Base-by-base conservation (phyloP, 1,284 basidiomycete genomes). In the Puccinia hordei region DNA sequence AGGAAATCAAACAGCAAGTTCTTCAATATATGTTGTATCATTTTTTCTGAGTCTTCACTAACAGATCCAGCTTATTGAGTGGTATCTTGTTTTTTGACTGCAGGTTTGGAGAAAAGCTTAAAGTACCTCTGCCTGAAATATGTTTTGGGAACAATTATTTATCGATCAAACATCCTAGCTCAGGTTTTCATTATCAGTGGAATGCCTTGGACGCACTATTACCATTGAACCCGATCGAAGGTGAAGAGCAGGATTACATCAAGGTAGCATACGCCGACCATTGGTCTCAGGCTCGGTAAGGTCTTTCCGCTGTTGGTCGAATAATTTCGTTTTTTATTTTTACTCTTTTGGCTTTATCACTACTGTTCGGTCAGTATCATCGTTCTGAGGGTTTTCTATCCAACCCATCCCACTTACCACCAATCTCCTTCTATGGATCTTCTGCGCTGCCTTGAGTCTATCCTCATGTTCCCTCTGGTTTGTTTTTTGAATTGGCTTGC, bases 181-280 rank as follows among this genome's bases (percentile, higher is more conserved):
- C 90, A 27, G 89, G 89, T 2, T 92, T 92, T 88, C 87, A 86
- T 61, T 90, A 93, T 82, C 84, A 86, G 0, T 95, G 97, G 84
- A 88, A 90, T 53, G 89, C 92, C 0, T 87, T 90, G 27, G 88
- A 90, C 15, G 93, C 94, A 2, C 87, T 99, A 53, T 87, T 87
- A 59, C 88, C 86, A 0, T 94, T 99, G 2, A 92, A 85, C 27
- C 92, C 93, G 0, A 89, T 92, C 84, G 89, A 94, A 57, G 89
- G 88, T 27, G 88, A 90, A 0, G 92, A 92, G 0, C 92, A 94
- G 82, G 95, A 94, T 0, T 92, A 91, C 0, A 94, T 99, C 82
- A 93, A 95, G 84, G 96, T 99, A 13, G 91, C 92, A 17, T 93
- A 99, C 87, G 94, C 96, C 0, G 93, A 97, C 81, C 92, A 92